Evolutionary conservation across 352 stramenopile genomes (phyloP).

Genomic region (Globisporangium okanoganense): DNA sequence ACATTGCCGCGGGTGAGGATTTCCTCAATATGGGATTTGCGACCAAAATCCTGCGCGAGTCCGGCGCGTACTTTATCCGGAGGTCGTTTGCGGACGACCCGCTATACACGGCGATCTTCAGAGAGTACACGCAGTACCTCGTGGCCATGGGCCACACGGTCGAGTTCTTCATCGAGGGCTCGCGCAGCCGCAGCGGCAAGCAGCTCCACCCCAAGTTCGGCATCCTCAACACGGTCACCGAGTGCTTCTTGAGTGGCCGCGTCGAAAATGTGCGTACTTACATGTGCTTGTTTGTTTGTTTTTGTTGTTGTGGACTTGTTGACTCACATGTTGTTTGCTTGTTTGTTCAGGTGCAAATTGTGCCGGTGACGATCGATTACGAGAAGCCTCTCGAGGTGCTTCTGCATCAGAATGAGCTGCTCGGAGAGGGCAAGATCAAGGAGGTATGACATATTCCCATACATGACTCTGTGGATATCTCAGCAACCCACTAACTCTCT

Average conservation of each 20-base stretch:
- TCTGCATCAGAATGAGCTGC: constrained; percentile 76
- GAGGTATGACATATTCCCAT: constrained; percentile 31
- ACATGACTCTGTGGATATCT: neutral
- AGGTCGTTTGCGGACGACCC: constrained; percentile 69
- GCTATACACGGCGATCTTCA: constrained; percentile 75
- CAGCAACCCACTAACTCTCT: neutral
- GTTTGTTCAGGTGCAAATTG: constrained; percentile 55
- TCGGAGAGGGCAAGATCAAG: constrained; percentile 78
- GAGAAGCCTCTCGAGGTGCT: constrained; percentile 82
- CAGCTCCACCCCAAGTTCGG: constrained; percentile 81
- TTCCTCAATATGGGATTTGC: constrained; percentile 73
- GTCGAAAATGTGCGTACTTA: constrained; percentile 64
- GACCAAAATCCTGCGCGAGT: constrained; percentile 61
- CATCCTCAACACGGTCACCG: constrained; percentile 65
- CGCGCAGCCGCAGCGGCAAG: constrained; percentile 78
- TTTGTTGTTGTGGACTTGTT: neutral
- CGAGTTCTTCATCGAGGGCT: constrained; percentile 88
- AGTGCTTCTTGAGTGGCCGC: constrained; percentile 61
- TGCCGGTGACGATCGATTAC: constrained; percentile 85
- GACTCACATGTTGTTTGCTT: constrained; percentile 2
- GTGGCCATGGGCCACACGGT: constrained; percentile 71
- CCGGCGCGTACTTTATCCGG: constrained; percentile 78
- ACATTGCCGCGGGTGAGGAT: constrained; percentile 77
- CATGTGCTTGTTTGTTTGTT: neutral
- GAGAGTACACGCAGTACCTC: constrained; percentile 80